Evolutionary conservation across 768 basidiomycete genomes (phyloP), one percentile per base, ranked within the genome.

Genomic region (Tulasnella sp.): DNA sequence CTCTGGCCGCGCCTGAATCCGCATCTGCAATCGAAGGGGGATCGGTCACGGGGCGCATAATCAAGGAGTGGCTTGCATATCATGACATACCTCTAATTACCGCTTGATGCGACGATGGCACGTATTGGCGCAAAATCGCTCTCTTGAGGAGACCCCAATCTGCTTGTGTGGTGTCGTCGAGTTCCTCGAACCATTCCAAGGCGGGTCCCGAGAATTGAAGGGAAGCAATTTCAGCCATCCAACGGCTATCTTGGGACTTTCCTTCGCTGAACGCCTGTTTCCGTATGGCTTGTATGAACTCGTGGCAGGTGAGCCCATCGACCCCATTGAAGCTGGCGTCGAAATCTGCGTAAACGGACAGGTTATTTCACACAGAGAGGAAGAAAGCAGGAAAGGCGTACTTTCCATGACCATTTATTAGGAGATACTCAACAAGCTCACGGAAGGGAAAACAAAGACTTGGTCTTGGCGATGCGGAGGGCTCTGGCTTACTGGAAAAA

Each of bases 191-290:
- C 31, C 31, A 72, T 24, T 41, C 12, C 69, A 72, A 20, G 14
- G 69, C 69, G 24, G 31, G 31, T 31, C 69, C 69, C 31, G 40
- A 31, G 24, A 72, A 20, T 34, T 22, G 40, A 6, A 41, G n/a
- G 69, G 69, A 34, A 34, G 40, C 69, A 72, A 72, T 34, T 31
- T 72, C 69, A 72, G 40, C 69, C 31, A 28, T 72, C 69, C 69
- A 72, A 2, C n/a, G 11, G 69, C n/a, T 72, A 72, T 72, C 40
- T 3, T 41, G 5, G 31, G 31, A 41, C 3, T 72, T 16, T 31
- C 69, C 69, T 28, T 72, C 31, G n/a, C 24, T 3, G 20, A 72
- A 72, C 20, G 69, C 69, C 8, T 34, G 14, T 28, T 28, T 28
- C 24, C 69, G 11, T 14, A 72, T 28, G 24, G 40, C 31, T 31